A percentile compares a stretch with the other conserved stretches of the same genome.
phyloP scores from a whole-genome alignment of 2,329 filamentous ascomycete genomes.

The Penicillium sp. region DNA sequence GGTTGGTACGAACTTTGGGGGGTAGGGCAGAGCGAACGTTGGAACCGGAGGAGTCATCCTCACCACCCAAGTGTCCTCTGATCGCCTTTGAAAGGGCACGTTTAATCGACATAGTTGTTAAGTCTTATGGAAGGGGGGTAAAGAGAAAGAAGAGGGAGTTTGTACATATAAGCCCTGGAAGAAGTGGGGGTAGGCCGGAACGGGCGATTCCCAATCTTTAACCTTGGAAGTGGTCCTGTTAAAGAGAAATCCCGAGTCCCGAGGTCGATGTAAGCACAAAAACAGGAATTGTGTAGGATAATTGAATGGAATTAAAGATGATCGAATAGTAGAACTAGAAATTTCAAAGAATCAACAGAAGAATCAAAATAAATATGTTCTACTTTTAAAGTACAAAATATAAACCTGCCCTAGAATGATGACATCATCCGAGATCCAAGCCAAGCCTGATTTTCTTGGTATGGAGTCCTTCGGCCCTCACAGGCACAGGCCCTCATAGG shows the following conservation, averaged over 20 bases:
- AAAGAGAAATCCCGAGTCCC: background rate
- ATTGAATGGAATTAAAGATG: background rate
- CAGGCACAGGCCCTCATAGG: no score
- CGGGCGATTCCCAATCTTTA: slow-evolving; percentile 8
- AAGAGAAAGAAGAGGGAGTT: slow-evolving; percentile 1
- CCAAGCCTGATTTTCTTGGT: slow-evolving; percentile 10
- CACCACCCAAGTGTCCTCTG: slow-evolving; percentile 26
- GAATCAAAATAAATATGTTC: background rate
- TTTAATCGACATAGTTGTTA: slow-evolving; percentile 49
- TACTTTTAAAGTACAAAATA: no score
- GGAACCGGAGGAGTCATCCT: slow-evolving; percentile 27
- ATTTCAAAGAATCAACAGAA: background rate
- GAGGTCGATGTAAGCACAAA: background rate
- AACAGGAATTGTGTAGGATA: background rate
- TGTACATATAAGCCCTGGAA: slow-evolving; percentile 2
- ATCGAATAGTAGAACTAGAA: slow-evolving; percentile 10
- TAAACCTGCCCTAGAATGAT: no score
- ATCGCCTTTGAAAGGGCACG: slow-evolving; percentile 45
- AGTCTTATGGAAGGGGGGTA: background rate
- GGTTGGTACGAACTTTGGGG: slow-evolving; percentile 17
- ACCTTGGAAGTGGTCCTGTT: background rate
- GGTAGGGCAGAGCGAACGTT: slow-evolving; percentile 23
- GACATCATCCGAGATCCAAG: slow-evolving; percentile 8
- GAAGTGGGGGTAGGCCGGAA: slow-evolving; percentile 13
- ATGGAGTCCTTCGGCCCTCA: background rate